Conservation (phyloP, 257 asterid species). For the Penstemon barbatus region DNA sequence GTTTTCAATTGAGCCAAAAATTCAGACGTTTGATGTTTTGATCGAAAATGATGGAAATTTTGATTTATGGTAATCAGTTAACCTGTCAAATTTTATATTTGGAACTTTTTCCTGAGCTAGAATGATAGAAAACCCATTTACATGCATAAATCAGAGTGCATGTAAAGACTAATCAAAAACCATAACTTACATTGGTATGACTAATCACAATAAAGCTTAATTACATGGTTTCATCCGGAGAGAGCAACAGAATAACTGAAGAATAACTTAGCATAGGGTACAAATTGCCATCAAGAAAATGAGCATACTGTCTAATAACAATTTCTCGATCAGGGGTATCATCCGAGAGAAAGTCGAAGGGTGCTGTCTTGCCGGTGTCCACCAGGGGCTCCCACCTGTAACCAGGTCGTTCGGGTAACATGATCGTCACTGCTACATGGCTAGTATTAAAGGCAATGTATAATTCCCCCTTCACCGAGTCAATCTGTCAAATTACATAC, state of each 20-base stretch:
- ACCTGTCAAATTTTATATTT: no score
- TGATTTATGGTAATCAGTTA: no score
- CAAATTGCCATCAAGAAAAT: conserved; percentile 75
- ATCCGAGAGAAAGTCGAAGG: conserved; percentile 65
- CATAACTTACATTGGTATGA: no score
- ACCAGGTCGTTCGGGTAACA: conserved; percentile 78
- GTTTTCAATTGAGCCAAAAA: no score
- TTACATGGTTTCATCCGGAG: conserved; percentile 37
- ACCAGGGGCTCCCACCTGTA: conserved; percentile 84
- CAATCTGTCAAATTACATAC: conserved; percentile 45
- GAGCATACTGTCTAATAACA: conserved; percentile 63
- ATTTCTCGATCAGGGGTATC: conserved; percentile 50
- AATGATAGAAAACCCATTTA: no score
- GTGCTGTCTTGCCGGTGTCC: conserved; percentile 85
- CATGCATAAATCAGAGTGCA: no score
- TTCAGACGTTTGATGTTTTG: no score
- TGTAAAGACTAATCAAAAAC: no score
- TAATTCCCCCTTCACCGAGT: conserved; percentile 76
- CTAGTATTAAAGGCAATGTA: conserved; percentile 81
- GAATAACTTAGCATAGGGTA: conserved; percentile 96
- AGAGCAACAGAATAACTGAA: conserved; percentile 64
- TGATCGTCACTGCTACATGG: conserved; percentile 61
- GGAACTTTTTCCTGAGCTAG: no score
- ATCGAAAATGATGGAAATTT: no score
- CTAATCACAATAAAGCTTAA: background rate